These are phyloP conservation scores for Polymyxa betae DNA, from an alignment of 208 protist genomes.

Conservation along the genomic window DNA sequence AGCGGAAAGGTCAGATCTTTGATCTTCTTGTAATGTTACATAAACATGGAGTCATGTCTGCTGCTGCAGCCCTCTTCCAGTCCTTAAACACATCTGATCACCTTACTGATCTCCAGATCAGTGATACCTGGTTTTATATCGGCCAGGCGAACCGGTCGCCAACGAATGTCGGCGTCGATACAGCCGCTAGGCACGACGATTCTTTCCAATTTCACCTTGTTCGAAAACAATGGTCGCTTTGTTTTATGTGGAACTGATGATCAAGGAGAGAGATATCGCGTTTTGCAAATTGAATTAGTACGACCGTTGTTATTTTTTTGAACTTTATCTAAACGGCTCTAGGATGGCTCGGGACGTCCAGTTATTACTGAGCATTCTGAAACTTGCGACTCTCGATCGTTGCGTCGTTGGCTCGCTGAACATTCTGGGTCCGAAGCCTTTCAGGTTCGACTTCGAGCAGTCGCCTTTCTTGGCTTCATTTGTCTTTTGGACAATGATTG, in stretches of 20 bases:
- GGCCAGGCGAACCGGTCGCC: too few relatives aligned
- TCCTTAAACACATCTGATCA: too few relatives aligned
- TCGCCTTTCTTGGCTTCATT: constrained; percentile 22
- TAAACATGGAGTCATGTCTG: too few relatives aligned
- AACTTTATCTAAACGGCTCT: too few relatives aligned
- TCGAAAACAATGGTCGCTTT: constrained; percentile 8
- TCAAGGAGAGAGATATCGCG: neutral
- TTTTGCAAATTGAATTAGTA: constrained; percentile 37
- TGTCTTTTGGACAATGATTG: neutral
- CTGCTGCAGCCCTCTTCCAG: too few relatives aligned
- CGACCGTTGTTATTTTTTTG: neutral
- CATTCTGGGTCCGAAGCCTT: neutral
- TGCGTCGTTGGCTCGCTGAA: neutral
- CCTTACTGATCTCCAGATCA: too few relatives aligned
- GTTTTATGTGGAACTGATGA: constrained; percentile 7
- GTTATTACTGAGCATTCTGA: neutral
- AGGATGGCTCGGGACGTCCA: neutral
- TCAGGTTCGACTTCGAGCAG: neutral
- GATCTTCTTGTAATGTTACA: too few relatives aligned
- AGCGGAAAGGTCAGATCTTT: too few relatives aligned
- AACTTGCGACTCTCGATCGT: neutral
- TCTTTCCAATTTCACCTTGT: constrained; percentile 28
- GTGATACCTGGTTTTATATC: too few relatives aligned
- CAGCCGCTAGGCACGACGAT: constrained; percentile 37
- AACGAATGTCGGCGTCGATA: too few relatives aligned